A percentile compares a stretch with the other conserved stretches of the same genome.
Evolutionary conservation across 2,329 filamentous ascomycete genomes (phyloP).

Genomic region (Hypoxylon sp.): DNA sequence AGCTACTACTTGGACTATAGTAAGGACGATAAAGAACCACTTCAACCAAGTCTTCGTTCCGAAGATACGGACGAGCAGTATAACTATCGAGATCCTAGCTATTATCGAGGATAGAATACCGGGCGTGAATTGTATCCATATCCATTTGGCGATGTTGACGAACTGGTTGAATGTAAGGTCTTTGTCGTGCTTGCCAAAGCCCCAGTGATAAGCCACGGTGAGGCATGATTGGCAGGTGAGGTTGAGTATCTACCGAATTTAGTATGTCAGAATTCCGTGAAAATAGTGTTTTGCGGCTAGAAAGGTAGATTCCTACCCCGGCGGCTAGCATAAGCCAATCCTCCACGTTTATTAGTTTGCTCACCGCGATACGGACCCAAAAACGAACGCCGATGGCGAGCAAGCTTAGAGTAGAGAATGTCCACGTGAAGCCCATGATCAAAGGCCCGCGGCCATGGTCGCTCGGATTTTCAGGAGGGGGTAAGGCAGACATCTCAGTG

Average conservation of each 20-base stretch:
- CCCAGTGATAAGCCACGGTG: not conserved
- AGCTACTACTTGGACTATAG: not conserved
- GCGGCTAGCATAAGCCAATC: not conserved
- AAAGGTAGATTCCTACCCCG: no score
- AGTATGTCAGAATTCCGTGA: no score
- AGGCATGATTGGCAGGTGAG: not conserved
- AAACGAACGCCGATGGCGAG: not conserved
- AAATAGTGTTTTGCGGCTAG: no score
- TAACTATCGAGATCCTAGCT: slow-evolving; percentile 20
- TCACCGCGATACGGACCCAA: not conserved
- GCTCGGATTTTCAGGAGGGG: not conserved
- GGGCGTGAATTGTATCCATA: not conserved
- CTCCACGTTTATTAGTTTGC: not conserved
- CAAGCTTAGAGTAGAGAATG: not conserved
- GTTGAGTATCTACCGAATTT: not conserved
- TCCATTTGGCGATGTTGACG: slow-evolving; percentile 13
- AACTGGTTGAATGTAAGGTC: slow-evolving; percentile 13
- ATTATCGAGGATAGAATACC: slow-evolving; percentile 1
- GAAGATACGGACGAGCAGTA: slow-evolving; percentile 23
- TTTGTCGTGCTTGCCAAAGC: slow-evolving; percentile 6
- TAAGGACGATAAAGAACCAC: slow-evolving; percentile 24
- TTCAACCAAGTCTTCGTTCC: slow-evolving; percentile 10
- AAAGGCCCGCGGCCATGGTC: not conserved
- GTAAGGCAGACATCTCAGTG: no score
- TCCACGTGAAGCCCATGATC: not conserved